Percentiles rank a stretch among this genome's conserved stretches.
Evolutionary conservation across 2,329 filamentous ascomycete species (phyloP).

Genomic region (Colletotrichum sp.): DNA sequence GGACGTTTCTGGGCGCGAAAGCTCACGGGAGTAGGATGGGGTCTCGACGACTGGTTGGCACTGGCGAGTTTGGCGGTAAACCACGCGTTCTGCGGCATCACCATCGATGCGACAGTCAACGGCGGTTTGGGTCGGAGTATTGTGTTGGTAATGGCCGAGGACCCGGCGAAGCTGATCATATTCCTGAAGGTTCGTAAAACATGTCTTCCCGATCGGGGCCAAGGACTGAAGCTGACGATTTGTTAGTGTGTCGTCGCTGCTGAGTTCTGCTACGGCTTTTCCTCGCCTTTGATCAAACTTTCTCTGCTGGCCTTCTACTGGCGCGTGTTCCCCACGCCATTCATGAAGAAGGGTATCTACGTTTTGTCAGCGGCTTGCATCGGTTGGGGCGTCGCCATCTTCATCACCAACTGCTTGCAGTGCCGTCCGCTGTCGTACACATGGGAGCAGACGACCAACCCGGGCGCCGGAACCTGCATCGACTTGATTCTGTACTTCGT

Average conservation of each 20-base stretch:
- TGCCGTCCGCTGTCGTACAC: neutral
- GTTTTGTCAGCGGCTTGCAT: neutral
- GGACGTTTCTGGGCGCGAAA: conserved; percentile 5
- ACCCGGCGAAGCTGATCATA: neutral
- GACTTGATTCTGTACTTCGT: neutral
- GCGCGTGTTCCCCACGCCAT: neutral
- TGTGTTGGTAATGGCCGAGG: neutral
- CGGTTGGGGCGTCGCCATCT: neutral
- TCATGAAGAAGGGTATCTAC: conserved; percentile 3
- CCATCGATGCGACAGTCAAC: neutral
- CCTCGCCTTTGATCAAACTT: neutral
- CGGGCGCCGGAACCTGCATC: neutral
- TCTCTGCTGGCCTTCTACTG: conserved; percentile 7
- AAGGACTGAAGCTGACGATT: neutral
- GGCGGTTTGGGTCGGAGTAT: neutral
- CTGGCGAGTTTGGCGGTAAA: neutral
- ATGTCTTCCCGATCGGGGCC: neutral
- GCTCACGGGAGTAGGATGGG: conserved; percentile 1
- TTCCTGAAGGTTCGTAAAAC: neutral
- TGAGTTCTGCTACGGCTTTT: conserved; percentile 15
- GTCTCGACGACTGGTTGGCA: conserved; percentile 1
- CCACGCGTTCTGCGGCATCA: neutral
- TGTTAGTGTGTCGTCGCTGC: neutral
- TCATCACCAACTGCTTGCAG: conserved; percentile 4
- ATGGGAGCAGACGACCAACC: neutral